Evolutionary conservation across 2,329 filamentous ascomycete species (phyloP), one percentile per base, ranked within the genome.

Genomic region (Coniosporium tulheliwenetii): DNA sequence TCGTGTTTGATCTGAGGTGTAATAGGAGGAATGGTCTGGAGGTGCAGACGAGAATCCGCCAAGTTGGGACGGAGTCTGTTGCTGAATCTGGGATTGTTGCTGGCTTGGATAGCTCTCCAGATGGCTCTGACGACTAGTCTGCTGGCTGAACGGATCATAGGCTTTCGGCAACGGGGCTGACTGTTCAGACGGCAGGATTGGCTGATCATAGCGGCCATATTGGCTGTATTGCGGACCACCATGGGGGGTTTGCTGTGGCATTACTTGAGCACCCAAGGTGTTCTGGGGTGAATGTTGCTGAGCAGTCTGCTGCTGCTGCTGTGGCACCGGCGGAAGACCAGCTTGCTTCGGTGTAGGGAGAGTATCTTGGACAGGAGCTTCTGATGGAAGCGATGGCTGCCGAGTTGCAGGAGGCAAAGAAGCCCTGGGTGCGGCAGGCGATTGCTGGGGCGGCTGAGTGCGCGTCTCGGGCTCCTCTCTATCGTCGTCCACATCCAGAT

Each of bases 381-480:
- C 63, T 15, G 62, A 57, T 16, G 60, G 48, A 16, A 58, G 57
- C 16, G 57, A 48, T 29, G 57, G 53, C 49, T 67, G 65, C 33
- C 65, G 63, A 36, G 66, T 65, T 14, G 73, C 77, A 32, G 87
- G 87, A 48, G 91, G 89, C 19, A 96, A 72, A 10, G 89, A 83
- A 46, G 91, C 81, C 52, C 87, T 78, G 46, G 91, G 89, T 49
- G 84, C 78, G 41, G 85, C 73, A 31, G 91, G 91, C 13, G 91
- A 95, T 57, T 94, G 87, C 49, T 89, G 85, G 26, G 89, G 89
- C 46, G 89, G 86, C 56, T 95, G 89, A 48, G 85, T 79, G 54
- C 89, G 80, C 42, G 91, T 96, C 69, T 96, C 89, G 34, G 89
- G 79, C 61, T 96, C 86, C 65, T 98, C 91, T 46, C 87, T 78